A percentile compares a stretch with the other conserved stretches of the same genome.
phyloP scores from a whole-genome alignment of 2,329 filamentous ascomycete genomes.

The Ophiocordyceps camponoti-leonardi region DNA sequence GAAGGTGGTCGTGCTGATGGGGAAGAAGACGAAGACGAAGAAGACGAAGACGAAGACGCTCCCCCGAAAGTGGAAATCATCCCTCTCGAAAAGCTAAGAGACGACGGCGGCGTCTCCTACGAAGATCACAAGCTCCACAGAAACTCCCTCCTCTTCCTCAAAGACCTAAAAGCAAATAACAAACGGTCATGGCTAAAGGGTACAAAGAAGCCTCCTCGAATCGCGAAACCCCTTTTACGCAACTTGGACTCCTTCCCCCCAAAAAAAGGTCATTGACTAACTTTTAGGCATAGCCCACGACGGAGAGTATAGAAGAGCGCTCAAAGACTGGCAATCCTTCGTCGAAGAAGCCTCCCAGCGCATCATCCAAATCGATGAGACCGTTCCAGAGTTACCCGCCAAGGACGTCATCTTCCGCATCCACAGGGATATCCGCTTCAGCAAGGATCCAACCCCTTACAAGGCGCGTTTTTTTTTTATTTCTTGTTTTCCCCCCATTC shows the following conservation, averaged over 20 bases:
- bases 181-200: conserved; percentile 40
- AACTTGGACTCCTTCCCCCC: too few species aligned
- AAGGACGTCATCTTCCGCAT: conserved; percentile 83
- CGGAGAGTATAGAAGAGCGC: conserved; percentile 57
- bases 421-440: conserved; percentile 74
- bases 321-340: conserved; percentile 70
- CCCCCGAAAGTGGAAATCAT: conserved; percentile 17
- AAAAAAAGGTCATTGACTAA: too few species aligned
- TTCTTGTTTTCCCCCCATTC: too few species aligned
- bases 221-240: too few species aligned
- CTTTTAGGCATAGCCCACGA: conserved; percentile 45
- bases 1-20: background rate
- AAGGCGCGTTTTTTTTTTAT: conserved; percentile 23
- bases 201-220: conserved; percentile 8
- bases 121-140: conserved; percentile 33
- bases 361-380: conserved; percentile 57
- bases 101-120: conserved; percentile 23
- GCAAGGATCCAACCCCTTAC: conserved; percentile 71
- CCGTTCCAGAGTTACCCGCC: conserved; percentile 68
- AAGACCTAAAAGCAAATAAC: conserved; percentile 43
- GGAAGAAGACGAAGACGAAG: conserved; percentile 11
- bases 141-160: conserved; percentile 40
- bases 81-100: conserved; percentile 18
- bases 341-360: conserved; percentile 54
- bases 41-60: conserved; percentile 20